phyloP scores from a whole-genome alignment of 768 basidiomycete genomes.

The Russula abietina region DNA sequence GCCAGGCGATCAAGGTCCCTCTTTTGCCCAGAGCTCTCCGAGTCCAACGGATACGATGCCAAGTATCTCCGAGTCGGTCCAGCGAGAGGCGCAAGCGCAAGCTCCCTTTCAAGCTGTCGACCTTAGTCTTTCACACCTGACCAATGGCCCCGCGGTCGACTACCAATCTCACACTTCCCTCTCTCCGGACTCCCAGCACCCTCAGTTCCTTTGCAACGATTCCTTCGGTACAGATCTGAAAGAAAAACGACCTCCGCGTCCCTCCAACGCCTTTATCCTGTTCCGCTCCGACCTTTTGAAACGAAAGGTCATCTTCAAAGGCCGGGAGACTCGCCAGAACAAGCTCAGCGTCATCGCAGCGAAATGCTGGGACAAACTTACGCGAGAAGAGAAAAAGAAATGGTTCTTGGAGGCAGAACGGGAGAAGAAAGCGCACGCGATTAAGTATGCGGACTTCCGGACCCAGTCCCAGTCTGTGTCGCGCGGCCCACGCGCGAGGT shows the following conservation, averaged over 20 bases:
- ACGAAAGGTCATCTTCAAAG: conserved; percentile 36
- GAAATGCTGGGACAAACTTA: conserved; percentile 46
- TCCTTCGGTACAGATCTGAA: background rate
- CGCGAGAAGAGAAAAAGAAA: conserved; percentile 31
- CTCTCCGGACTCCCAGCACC: background rate
- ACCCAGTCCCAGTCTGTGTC: conserved; percentile 11
- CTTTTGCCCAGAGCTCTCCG: background rate
- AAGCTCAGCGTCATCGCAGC: conserved; percentile 49
- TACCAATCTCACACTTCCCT: background rate
- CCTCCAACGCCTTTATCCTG: conserved; percentile 54
- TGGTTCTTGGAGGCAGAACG: conserved; percentile 34
- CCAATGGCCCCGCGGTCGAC: background rate
- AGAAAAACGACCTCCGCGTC: conserved; percentile 38
- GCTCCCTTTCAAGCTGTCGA: background rate
- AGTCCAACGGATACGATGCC: background rate
- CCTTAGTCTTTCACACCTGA: background rate
- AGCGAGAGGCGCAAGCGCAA: background rate
- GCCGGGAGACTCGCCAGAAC: conserved; percentile 48
- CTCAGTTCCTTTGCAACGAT: background rate
- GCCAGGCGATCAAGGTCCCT: background rate
- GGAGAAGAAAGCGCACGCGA: conserved; percentile 29
- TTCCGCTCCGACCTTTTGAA: conserved; percentile 49
- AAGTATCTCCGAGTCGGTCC: background rate
- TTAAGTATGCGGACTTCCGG: conserved; percentile 30
- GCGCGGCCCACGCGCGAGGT: conserved; percentile 23